Evolutionary conservation across 176 grass and related monocot species (phyloP), one percentile per base, ranked within the genome.

Genomic region (Themeda triandra): DNA sequence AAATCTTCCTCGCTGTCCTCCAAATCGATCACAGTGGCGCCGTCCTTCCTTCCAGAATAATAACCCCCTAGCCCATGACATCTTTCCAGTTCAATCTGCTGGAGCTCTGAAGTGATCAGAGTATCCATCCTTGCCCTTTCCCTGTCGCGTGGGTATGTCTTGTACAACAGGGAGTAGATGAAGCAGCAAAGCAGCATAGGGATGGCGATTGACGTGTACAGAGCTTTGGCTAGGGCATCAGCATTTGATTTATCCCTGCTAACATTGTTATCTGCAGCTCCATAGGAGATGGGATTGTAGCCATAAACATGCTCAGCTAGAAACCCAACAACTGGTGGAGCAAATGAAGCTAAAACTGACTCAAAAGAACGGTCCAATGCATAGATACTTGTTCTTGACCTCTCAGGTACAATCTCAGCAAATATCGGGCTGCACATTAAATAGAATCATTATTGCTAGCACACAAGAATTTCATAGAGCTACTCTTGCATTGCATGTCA

Each of bases 351-450:
- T 42, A 98, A 82, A 2, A 95, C 78, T 0, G 96, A 92, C 83
- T 98, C 91, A 21, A 90, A 94, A n/a, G 96, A 98, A 71, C 85
- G 83, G 78, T 95, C 93, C 77, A 98, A 37, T 6, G 93, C 96
- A 10, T 98, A 98, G 48, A 95, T 93, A 31, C 91, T 94, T 77
- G 96, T 88, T 64, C 93, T 88, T 82, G 96, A 95, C 85, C 87
- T 93, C 83, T 92, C 91, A 53, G 93, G 93, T 71, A 98, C 96
- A 18, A 95, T 98, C 82, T 95, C 96, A 9, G 93, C 96, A 76
- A 98, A 98, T 58, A 98, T 98, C 14, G 93, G 96, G 65, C 96
- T 98, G 84, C 81, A 87, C 30, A 80, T 51, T 36, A 88, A 60
- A 82, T 78, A 24, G 25, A 45, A 60, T 24, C 33, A 67, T 77